Evolutionary conservation across 179 eudicot species (phyloP).

Genomic region (Drosera spatulata): DNA sequence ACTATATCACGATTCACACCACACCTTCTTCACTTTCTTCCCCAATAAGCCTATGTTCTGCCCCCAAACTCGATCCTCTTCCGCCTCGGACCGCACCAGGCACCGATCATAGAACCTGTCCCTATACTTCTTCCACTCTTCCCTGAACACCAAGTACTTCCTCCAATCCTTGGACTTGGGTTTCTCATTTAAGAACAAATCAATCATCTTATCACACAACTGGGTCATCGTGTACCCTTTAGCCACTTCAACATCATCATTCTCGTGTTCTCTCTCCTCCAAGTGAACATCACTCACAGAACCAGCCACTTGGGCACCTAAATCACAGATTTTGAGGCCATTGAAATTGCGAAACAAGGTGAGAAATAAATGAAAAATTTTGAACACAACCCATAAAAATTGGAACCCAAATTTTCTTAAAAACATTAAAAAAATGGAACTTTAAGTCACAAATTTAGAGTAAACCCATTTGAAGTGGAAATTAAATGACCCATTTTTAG

Average conservation of each 20-base stretch:
- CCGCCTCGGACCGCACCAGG: slow-evolving; percentile 38
- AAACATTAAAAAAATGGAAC: not conserved
- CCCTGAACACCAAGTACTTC: slow-evolving; percentile 64
- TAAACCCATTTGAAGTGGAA: too few relatives aligned
- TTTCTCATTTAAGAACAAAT: slow-evolving; percentile 73
- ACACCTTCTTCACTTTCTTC: slow-evolving; percentile 68
- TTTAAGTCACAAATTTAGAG: too few relatives aligned
- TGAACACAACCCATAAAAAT: not conserved
- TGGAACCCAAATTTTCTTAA: not conserved
- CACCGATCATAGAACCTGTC: slow-evolving; percentile 63
- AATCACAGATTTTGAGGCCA: slow-evolving; percentile 1
- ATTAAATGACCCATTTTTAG: not conserved
- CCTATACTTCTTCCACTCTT: slow-evolving; percentile 84
- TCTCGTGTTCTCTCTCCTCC: slow-evolving; percentile 21
- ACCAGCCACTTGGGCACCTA: slow-evolving; percentile 19
- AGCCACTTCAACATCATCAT: slow-evolving; percentile 47
- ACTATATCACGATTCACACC: not conserved
- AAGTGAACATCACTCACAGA: slow-evolving; percentile 16
- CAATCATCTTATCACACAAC: slow-evolving; percentile 81
- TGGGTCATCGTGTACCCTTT: slow-evolving; percentile 78
- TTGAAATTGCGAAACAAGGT: too few relatives aligned
- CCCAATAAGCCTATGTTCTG: slow-evolving; percentile 36
- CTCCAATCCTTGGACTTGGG: slow-evolving; percentile 80
- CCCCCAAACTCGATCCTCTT: slow-evolving; percentile 47
- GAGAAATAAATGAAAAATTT: not conserved